Percentiles rank a stretch among this genome's conserved stretches.
These are phyloP conservation scores for Alternaria sp. DNA, from an alignment of 2,329 filamentous ascomycete species.

Conservation along the genomic window DNA sequence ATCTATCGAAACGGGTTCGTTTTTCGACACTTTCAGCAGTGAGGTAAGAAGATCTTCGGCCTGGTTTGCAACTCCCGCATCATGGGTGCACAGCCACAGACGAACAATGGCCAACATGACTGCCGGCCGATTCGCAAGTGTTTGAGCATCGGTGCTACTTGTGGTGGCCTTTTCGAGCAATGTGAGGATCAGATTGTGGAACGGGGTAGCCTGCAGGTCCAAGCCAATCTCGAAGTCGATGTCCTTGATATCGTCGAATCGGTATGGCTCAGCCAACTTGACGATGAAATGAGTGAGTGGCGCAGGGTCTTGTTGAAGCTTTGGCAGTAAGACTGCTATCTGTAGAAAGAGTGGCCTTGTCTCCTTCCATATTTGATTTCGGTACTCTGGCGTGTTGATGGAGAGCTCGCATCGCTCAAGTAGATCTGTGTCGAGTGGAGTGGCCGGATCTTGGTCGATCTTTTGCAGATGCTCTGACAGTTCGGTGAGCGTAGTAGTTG, in stretches of 20 bases:
- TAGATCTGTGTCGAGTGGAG: constrained; percentile 57
- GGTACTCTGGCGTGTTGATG: constrained; percentile 46
- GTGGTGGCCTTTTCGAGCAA: constrained; percentile 65
- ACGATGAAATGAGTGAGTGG: constrained; percentile 63
- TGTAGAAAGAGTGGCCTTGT: constrained; percentile 53
- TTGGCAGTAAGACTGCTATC: constrained; percentile 61
- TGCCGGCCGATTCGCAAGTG: constrained; percentile 65
- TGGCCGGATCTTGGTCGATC: constrained; percentile 56
- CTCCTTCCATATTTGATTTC: constrained; percentile 35
- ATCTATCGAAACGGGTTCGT: constrained; percentile 53
- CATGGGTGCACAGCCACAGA: constrained; percentile 66
- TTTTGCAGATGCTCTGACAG: constrained; percentile 57
- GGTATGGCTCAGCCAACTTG: constrained; percentile 57
- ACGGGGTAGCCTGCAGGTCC: constrained; percentile 56
- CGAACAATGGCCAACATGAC: constrained; percentile 64
- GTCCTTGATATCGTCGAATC: constrained; percentile 55
- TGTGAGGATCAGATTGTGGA: constrained; percentile 65
- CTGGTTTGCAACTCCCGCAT: constrained; percentile 64
- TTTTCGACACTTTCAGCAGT: constrained; percentile 59
- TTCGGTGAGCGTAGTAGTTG: constrained; percentile 34
- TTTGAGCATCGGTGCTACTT: constrained; percentile 63
- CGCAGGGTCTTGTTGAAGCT: constrained; percentile 66
- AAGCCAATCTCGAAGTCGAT: constrained; percentile 66
- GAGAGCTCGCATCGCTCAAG: constrained; percentile 62
- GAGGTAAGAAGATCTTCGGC: constrained; percentile 63